Percentiles rank a stretch among this genome's conserved stretches.
Evolutionary conservation across 306 rosid species (phyloP).

Genomic region (Rubus parviflorus): DNA sequence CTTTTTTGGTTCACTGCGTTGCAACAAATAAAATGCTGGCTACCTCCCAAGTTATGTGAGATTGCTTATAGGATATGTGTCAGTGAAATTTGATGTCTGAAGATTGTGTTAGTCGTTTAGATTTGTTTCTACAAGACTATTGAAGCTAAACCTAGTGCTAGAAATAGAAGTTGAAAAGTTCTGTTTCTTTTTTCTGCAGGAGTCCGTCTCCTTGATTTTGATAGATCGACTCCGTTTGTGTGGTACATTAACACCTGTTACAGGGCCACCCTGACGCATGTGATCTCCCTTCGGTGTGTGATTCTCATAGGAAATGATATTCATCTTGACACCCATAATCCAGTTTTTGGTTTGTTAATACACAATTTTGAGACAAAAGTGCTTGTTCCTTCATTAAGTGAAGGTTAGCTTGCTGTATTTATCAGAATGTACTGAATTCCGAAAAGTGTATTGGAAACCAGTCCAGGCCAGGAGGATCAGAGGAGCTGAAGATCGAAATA

Average conservation of each 20-base stretch:
- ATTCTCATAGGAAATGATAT: neutral
- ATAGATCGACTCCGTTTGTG: neutral
- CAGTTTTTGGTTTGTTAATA: constrained; percentile 4
- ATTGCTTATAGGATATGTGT: neutral
- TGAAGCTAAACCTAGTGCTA: neutral
- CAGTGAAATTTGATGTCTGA: neutral
- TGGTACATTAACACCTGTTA: neutral
- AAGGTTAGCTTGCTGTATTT: neutral
- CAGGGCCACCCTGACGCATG: neutral
- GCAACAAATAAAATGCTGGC: neutral
- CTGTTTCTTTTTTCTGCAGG: constrained; percentile 41
- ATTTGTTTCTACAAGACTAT: neutral
- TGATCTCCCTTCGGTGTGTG: neutral
- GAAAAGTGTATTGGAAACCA: neutral
- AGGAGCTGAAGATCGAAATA: neutral
- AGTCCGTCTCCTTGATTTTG: constrained; percentile 44
- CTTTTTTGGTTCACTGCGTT: constrained; percentile 7
- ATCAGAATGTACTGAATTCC: neutral
- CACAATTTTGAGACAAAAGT: neutral
- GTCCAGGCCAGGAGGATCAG: neutral
- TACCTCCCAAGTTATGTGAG: neutral
- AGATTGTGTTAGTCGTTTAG: neutral
- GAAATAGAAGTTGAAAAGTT: neutral
- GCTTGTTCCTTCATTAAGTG: neutral
- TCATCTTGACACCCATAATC: neutral